Percentiles rank a stretch among this genome's conserved stretches.
These are phyloP conservation scores for Pholiota molesta DNA, from an alignment of 768 basidiomycete species.

Conservation along the genomic window DNA sequence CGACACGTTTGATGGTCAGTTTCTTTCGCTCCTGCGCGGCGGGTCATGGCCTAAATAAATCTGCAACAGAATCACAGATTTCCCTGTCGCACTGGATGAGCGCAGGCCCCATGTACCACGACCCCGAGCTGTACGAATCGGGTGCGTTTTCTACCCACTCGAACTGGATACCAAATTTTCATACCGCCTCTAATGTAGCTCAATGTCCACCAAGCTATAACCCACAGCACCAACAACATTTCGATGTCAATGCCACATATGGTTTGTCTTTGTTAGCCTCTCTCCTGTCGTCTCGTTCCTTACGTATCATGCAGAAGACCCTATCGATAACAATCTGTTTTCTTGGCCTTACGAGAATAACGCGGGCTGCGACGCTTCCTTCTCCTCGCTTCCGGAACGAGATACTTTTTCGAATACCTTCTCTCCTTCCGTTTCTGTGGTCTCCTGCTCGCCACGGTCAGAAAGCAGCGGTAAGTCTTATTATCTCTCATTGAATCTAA, in stretches of 20 bases:
- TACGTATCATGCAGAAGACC: slow-evolving; percentile 22
- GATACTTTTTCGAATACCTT: slow-evolving; percentile 21
- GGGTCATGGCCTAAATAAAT: neutral
- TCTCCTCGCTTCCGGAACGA: slow-evolving; percentile 23
- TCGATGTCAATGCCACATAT: slow-evolving; percentile 13
- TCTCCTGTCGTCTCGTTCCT: neutral
- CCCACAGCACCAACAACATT: slow-evolving; percentile 15
- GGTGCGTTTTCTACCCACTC: slow-evolving; percentile 14
- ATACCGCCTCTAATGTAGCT: slow-evolving; percentile 11
- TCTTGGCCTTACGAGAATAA: slow-evolving; percentile 31
- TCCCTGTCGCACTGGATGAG: slow-evolving; percentile 28
- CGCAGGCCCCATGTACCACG: slow-evolving; percentile 25
- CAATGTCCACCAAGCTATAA: slow-evolving; percentile 27
- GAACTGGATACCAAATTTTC: slow-evolving; percentile 6
- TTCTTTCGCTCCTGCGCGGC: neutral
- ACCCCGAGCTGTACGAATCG: slow-evolving; percentile 28
- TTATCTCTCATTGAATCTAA: neutral
- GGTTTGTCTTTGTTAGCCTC: slow-evolving; percentile 9
- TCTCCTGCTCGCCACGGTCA: slow-evolving; percentile 35
- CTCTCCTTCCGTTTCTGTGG: slow-evolving; percentile 33
- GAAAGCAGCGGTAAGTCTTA: slow-evolving; percentile 32
- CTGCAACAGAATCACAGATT: slow-evolving; percentile 21
- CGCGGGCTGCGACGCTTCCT: slow-evolving; percentile 25
- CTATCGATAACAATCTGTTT: slow-evolving; percentile 23
- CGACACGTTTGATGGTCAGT: slow-evolving; percentile 19